A percentile compares a stretch with the other conserved stretches of the same genome.
These are phyloP conservation scores for Acer campestre DNA, from an alignment of 345 rosid species.

Conservation along the genomic window DNA sequence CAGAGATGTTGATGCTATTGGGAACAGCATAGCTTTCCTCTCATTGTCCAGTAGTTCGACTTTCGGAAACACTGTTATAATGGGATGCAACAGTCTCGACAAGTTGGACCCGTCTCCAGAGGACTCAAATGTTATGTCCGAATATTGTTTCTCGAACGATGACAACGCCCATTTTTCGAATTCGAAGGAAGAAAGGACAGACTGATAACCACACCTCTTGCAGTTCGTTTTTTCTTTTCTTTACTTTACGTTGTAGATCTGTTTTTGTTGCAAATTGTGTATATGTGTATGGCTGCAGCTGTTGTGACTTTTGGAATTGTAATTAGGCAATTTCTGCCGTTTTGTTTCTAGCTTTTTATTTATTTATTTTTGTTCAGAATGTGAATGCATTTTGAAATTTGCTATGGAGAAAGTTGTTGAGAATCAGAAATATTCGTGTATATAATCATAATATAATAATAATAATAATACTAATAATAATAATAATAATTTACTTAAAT, in stretches of 20 bases:
- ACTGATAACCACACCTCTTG: not conserved
- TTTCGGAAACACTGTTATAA: slow-evolving; percentile 4
- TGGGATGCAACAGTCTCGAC: not conserved
- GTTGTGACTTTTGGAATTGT: slow-evolving; percentile 34
- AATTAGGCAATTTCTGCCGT: slow-evolving; percentile 29
- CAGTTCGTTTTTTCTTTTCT: not conserved
- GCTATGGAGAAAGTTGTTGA: no score
- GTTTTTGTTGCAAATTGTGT: slow-evolving; percentile 19
- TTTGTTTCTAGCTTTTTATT: not conserved
- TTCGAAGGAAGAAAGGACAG: slow-evolving; percentile 22
- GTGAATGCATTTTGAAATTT: not conserved
- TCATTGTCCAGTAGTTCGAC: slow-evolving; percentile 37
- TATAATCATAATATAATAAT: no score
- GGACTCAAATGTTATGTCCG: slow-evolving; percentile 25
- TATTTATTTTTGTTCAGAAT: not conserved
- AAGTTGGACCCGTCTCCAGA: slow-evolving; percentile 12
- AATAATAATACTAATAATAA: no score
- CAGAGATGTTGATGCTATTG: slow-evolving; percentile 46
- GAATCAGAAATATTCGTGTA: no score
- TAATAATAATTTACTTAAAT: no score
- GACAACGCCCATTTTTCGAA: slow-evolving; percentile 12
- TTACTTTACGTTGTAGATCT: slow-evolving; percentile 17
- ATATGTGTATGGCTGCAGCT: slow-evolving; percentile 28
- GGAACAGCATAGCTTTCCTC: slow-evolving; percentile 44
- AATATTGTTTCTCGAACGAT: slow-evolving; percentile 17